Conservation (phyloP, 2,329 filamentous ascomycete species). For the Sclerotinia trifoliorum region DNA sequence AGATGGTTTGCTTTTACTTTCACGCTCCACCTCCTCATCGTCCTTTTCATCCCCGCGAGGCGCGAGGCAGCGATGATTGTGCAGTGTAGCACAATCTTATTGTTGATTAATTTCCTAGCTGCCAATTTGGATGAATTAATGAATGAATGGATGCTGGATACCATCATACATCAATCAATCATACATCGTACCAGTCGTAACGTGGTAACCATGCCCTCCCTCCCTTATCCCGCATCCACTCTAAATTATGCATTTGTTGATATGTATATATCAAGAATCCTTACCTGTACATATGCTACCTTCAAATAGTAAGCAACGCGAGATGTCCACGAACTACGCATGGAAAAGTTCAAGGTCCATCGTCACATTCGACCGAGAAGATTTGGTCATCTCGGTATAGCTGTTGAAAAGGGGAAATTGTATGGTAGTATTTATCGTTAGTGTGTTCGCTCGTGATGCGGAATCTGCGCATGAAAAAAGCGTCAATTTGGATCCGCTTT, state of each 20-base stretch:
- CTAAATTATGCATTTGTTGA: neutral
- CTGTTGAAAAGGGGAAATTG: conserved; percentile 2
- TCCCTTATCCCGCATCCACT: neutral
- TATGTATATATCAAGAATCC: neutral
- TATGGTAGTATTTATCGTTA: neutral
- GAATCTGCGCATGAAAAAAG: neutral
- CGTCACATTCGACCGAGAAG: neutral
- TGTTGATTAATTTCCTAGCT: neutral
- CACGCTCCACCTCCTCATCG: neutral
- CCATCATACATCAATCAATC: neutral
- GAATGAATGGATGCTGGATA: neutral
- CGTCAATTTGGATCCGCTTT: neutral
- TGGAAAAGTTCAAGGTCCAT: conserved; percentile 6
- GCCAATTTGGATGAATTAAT: neutral
- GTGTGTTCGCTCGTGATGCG: neutral
- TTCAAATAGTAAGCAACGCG: neutral
- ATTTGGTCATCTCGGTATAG: neutral
- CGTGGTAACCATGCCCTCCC: neutral
- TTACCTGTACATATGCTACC: neutral
- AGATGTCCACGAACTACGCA: conserved; percentile 9
- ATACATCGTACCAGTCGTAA: neutral
- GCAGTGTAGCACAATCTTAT: neutral
- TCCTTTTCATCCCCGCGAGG: neutral
- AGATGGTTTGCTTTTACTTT: neutral
- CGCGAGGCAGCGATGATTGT: conserved; percentile 7